Evolutionary conservation across 768 basidiomycete genomes (phyloP).

Genomic region (Cystofilobasidium capitatum): DNA sequence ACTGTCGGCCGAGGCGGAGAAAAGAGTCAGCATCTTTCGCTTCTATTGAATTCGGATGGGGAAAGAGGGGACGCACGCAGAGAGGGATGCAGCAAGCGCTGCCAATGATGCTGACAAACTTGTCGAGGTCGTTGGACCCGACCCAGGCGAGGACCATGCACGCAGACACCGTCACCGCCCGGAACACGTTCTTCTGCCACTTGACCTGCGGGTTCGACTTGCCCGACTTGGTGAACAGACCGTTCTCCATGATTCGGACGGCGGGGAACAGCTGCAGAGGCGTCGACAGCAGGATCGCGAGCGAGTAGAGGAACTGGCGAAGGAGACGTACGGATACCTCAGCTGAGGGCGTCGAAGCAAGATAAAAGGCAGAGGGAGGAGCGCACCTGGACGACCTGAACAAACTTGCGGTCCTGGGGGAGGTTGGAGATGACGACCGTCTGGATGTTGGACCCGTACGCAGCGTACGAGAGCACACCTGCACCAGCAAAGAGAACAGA

Average conservation of each 20-base stretch:
- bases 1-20: not conserved
- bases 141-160: constrained; percentile 62
- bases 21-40: not conserved
- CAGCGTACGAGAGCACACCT: constrained; percentile 73
- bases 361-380: constrained; percentile 5
- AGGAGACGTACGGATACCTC: not conserved
- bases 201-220: constrained; percentile 71
- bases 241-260: constrained; percentile 92
- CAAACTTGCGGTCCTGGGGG: constrained; percentile 68
- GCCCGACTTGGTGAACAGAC: constrained; percentile 72
- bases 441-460: constrained; percentile 77
- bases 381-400: constrained; percentile 57
- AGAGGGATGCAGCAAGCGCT: constrained; percentile 28
- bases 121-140: constrained; percentile 83
- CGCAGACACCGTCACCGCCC: constrained; percentile 49
- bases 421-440: constrained; percentile 94
- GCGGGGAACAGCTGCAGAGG: constrained; percentile 97
- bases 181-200: constrained; percentile 81
- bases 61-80: not conserved
- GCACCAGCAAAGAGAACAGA: constrained; percentile 78
- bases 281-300: constrained; percentile 78
- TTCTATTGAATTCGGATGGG: not conserved
- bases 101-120: constrained; percentile 87
- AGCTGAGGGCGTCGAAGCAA: constrained; percentile 3
- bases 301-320: constrained; percentile 62